A percentile compares a stretch with the other conserved stretches of the same genome.
phyloP scores from a whole-genome alignment of 2,329 filamentous ascomycete genomes.

The Westerdykella aurantiaca region DNA sequence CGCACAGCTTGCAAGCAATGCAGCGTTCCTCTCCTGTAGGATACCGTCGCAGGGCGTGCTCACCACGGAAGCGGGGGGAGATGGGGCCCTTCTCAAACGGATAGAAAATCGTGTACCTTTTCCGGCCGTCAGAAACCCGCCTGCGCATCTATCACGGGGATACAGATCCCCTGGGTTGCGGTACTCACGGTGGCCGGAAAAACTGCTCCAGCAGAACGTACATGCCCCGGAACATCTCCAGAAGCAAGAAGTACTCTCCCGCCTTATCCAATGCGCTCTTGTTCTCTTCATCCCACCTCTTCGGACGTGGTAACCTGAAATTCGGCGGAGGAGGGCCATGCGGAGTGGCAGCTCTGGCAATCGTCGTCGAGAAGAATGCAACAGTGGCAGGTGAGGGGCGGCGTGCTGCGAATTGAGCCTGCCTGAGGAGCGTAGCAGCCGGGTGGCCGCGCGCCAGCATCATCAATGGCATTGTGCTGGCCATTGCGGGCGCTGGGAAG shows the following conservation, averaged over 20 bases:
- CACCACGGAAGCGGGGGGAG: conserved; percentile 94
- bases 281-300: conserved; percentile 77
- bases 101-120: conserved; percentile 95
- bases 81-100: conserved; percentile 99
- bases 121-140: background rate
- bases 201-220: conserved; percentile 96
- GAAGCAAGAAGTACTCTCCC: conserved; percentile 90
- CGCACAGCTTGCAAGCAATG: conserved; percentile 99
- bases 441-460: conserved; percentile 45
- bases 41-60: conserved; percentile 93
- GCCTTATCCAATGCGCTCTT: conserved; percentile 67
- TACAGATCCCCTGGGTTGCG: background rate
- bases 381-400: conserved; percentile 44
- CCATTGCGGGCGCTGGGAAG: conserved; percentile 38
- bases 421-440: conserved; percentile 34
- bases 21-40: conserved; percentile 97
- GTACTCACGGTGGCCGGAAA: conserved; percentile 90
- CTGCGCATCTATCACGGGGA: background rate
- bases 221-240: conserved; percentile 96
- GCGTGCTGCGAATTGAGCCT: conserved; percentile 25
- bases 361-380: conserved; percentile 59
- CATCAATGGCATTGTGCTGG: conserved; percentile 44
- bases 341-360: conserved; percentile 59
- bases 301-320: conserved; percentile 69
- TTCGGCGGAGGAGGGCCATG: conserved; percentile 70